Conservation (phyloP, 164 flowering plant species). For the Cinnamomum chago region DNA sequence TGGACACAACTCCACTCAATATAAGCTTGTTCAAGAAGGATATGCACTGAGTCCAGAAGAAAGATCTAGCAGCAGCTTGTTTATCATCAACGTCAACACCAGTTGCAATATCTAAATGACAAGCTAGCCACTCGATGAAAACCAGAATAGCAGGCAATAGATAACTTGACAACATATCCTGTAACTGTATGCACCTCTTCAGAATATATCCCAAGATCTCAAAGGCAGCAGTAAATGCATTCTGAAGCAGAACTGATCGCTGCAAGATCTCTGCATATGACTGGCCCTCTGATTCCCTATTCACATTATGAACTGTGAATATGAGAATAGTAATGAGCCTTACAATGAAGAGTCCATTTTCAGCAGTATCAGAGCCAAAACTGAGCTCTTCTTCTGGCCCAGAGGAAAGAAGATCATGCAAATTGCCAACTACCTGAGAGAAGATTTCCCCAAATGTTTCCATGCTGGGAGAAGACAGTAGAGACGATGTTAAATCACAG, state of each 20-base stretch:
- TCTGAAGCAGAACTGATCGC: slow-evolving; percentile 71
- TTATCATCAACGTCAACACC: slow-evolving; percentile 64
- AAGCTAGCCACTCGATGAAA: slow-evolving; percentile 94
- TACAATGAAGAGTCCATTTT: slow-evolving; percentile 61
- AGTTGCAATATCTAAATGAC: slow-evolving; percentile 61
- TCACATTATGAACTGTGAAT: slow-evolving; percentile 72
- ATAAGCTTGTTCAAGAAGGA: slow-evolving; percentile 67
- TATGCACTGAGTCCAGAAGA: slow-evolving; percentile 75
- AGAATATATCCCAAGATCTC: slow-evolving; percentile 69
- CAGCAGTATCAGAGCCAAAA: slow-evolving; percentile 71
- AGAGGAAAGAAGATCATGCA: slow-evolving; percentile 65
- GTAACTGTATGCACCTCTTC: slow-evolving; percentile 57
- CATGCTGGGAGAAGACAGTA: slow-evolving; percentile 43
- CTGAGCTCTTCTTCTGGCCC: slow-evolving; percentile 61
- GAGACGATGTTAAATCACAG: not conserved
- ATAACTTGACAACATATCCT: slow-evolving; percentile 63
- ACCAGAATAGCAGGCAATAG: slow-evolving; percentile 78
- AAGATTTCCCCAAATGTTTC: slow-evolving; percentile 82
- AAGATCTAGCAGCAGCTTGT: slow-evolving; percentile 55
- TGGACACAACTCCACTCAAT: slow-evolving; percentile 30
- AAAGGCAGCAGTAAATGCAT: slow-evolving; percentile 78
- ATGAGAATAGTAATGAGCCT: slow-evolving; percentile 72
- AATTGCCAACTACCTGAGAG: slow-evolving; percentile 44
- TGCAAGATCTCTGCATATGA: slow-evolving; percentile 92
- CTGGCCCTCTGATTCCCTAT: slow-evolving; percentile 68